phyloP scores from a whole-genome alignment of 2,329 filamentous ascomycete species.

The Bipolaris oryzae region DNA sequence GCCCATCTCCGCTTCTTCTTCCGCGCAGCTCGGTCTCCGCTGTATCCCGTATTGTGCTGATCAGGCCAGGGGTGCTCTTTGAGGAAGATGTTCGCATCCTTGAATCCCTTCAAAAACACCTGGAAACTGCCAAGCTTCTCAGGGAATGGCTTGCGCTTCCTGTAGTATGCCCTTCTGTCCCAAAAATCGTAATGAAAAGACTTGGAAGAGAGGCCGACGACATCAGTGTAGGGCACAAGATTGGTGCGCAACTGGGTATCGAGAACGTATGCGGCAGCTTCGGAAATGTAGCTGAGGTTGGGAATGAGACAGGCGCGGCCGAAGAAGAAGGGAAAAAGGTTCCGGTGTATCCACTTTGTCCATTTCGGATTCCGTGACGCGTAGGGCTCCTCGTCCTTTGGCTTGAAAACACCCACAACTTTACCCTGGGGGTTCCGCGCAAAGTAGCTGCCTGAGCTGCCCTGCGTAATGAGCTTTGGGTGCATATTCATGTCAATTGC shows the following conservation, averaged over 20 bases:
- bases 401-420: constrained; percentile 97
- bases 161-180: constrained; percentile 86
- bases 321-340: constrained; percentile 96
- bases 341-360: constrained; percentile 99
- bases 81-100: constrained; percentile 94
- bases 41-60: constrained; percentile 72
- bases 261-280: constrained; percentile 94
- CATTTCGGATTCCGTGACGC: constrained; percentile 97
- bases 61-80: constrained; percentile 97
- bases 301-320: constrained; percentile 94
- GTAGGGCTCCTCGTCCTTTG: constrained; percentile 98
- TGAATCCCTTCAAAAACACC: constrained; percentile 94
- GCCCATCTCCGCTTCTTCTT: constrained; percentile 73
- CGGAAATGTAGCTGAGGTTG: constrained; percentile 96
- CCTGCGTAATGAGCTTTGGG: constrained; percentile 94
- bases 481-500: constrained; percentile 92
- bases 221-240: constrained; percentile 94
- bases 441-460: constrained; percentile 98
- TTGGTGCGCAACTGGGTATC: constrained; percentile 88
- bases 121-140: constrained; percentile 95
- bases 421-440: constrained; percentile 89
- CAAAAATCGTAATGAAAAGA: constrained; percentile 99
- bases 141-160: constrained; percentile 84
- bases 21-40: constrained; percentile 69
- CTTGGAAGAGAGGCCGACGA: constrained; percentile 92